Percentiles rank a stretch among this genome's conserved stretches.
phyloP scores from a whole-genome alignment of 225 moss, liverwort and hornwort species.

The Polytrichum commune region DNA sequence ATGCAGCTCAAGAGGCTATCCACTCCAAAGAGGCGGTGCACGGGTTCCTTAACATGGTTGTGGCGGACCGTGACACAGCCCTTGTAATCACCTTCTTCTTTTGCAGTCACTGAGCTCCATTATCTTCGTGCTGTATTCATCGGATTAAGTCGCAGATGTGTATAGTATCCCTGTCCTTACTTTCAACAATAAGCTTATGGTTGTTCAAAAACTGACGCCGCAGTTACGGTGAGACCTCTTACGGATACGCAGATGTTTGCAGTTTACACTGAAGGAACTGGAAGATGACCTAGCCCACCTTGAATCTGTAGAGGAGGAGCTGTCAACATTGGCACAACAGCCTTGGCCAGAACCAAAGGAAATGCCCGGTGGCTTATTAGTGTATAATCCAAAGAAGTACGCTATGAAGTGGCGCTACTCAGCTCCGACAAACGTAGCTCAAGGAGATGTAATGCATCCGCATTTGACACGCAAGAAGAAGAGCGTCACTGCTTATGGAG shows the following conservation, averaged over 20 bases:
- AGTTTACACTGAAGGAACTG: constrained; percentile 9
- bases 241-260: neutral
- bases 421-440: neutral
- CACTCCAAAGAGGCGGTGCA: constrained; percentile 4
- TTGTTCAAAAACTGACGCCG: too few species aligned
- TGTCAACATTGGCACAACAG: constrained; percentile 10
- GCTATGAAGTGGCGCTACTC: constrained; percentile 6
- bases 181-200: neutral
- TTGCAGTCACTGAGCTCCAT: neutral
- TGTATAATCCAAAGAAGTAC: constrained; percentile 7
- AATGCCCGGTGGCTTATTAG: constrained; percentile 10
- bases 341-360: constrained; percentile 16
- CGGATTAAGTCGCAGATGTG: neutral
- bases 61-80: constrained; percentile 10
- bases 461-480: neutral
- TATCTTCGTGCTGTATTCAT: neutral
- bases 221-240: too few species aligned
- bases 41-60: constrained; percentile 3
- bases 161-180: neutral
- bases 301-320: constrained; percentile 1
- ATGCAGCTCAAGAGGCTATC: neutral
- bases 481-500: neutral
- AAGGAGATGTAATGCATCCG: constrained; percentile 3
- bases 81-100: neutral
- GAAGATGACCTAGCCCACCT: constrained; percentile 6